phyloP scores from a whole-genome alignment of 257 asterid genomes.

The Nicotiana tabacum region DNA sequence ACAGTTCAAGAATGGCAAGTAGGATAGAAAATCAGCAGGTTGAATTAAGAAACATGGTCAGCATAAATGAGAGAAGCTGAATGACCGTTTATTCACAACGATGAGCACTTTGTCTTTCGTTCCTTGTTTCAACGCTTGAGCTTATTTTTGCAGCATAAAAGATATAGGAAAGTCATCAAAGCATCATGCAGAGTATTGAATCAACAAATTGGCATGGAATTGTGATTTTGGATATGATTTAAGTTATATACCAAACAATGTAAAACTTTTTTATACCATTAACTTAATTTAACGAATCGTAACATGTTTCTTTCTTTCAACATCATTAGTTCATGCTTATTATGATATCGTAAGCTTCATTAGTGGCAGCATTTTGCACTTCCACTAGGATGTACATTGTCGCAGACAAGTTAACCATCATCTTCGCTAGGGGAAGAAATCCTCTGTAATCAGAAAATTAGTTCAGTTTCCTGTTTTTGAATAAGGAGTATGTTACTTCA shows the following conservation, averaged over 20 bases:
- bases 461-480: no score
- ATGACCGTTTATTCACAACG: constrained; percentile 10
- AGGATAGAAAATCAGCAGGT: constrained; percentile 66
- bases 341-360: no score
- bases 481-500: no score
- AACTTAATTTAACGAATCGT: not conserved
- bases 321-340: not conserved
- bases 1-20: constrained; percentile 54
- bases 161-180: not conserved
- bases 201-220: not conserved
- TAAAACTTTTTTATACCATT: not conserved
- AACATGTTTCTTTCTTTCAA: not conserved
- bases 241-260: not conserved
- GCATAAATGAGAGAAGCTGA: constrained; percentile 36
- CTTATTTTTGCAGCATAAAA: not conserved
- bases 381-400: no score
- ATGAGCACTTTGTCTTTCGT: not conserved
- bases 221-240: not conserved
- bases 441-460: no score
- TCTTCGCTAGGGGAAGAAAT: no score
- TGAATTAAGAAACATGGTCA: constrained; percentile 58
- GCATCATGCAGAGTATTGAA: not conserved
- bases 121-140: not conserved
- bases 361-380: no score
- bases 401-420: no score